Evolutionary conservation across 768 basidiomycete genomes (phyloP), one percentile per base, ranked within the genome.

Genomic region (Rhodotorula toruloides): DNA sequence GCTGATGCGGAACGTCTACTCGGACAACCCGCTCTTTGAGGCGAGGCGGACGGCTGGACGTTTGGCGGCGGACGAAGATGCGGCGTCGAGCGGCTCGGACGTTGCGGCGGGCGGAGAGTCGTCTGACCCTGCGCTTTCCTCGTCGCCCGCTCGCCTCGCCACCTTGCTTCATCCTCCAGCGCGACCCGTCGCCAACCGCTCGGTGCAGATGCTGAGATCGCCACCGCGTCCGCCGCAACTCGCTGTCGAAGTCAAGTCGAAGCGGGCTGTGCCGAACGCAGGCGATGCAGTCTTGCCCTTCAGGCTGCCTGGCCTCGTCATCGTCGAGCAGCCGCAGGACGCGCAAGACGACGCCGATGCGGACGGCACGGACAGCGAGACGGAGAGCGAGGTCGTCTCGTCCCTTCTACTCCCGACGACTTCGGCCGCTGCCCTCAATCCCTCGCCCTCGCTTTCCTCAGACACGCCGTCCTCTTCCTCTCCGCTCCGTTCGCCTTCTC

Each of bases 311-410:
- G 52, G 40, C n/a, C 16, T 57, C n/a, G 17, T 21, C 12, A 42
- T 31, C 11, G 2, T 27, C 21, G 8, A 21, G 17, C 8, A 13
- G 2, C 31, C 17, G 43, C 19, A 14, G 32, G 13, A 25, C 5
- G 42, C 25, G 7, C 40, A 42, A 6, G 58, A 55, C 9, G 58
- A 42, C 7, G 58, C 46, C 25, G 54, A 49, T 1, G 58, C 37
- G 43, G n/a, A n/a, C n/a, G n/a, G n/a, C n/a, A 56, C 58, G 17
- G 65, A 66, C 54, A 54, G 50, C 48, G 65, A 66, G 43, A 48
- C 53, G 4, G 65, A 66, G 47, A 50, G 40, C 39, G 37, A 61
- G 36, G 40, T 44, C 31, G 65, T 66, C 44, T 44, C 49, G 4
- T 44, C 42, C 11, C 53, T 46, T 10, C 57, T 53, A 7, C 50